Percentiles rank a stretch among this genome's conserved stretches.
Evolutionary conservation across 805 yeast species (phyloP).

Genomic region (Starmerella sirachaensis): DNA sequence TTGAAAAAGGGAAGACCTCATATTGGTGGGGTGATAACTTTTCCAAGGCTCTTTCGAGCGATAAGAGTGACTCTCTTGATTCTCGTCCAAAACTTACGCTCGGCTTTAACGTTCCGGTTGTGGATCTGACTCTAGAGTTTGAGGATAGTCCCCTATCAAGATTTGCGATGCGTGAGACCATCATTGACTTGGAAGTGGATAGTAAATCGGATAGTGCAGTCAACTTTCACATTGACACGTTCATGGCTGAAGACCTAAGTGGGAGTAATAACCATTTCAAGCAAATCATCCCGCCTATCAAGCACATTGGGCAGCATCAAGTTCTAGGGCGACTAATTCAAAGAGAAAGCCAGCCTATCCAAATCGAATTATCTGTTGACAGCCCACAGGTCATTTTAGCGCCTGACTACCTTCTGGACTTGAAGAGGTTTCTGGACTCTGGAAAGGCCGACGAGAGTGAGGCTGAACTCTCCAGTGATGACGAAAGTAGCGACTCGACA

Average conservation of each 20-base stretch:
- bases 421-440: slow-evolving; percentile 50
- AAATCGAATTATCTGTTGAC: slow-evolving; percentile 39
- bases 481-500: background rate
- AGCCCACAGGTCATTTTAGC: slow-evolving; percentile 75
- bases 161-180: slow-evolving; percentile 49
- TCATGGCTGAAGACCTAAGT: slow-evolving; percentile 68
- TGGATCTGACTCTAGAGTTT: slow-evolving; percentile 11
- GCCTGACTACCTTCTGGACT: slow-evolving; percentile 68
- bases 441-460: slow-evolving; percentile 27
- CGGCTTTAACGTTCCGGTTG: slow-evolving; percentile 18
- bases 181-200: slow-evolving; percentile 39
- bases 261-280: slow-evolving; percentile 54
- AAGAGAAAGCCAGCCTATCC: slow-evolving; percentile 17
- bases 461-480: slow-evolving; percentile 14
- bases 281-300: slow-evolving; percentile 63
- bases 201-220: slow-evolving; percentile 47
- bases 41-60: slow-evolving; percentile 6
- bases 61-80: no score
- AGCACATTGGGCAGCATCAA: slow-evolving; percentile 55
- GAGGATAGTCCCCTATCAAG: slow-evolving; percentile 36
- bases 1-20: slow-evolving; percentile 14
- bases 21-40: slow-evolving; percentile 21
- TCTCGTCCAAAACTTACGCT: slow-evolving; percentile 13
- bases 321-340: slow-evolving; percentile 41
- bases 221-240: slow-evolving; percentile 54